These are phyloP conservation scores for Tetrahymena elliotti DNA, from an alignment of 73 alveolate genomes.

Conservation along the genomic window DNA sequence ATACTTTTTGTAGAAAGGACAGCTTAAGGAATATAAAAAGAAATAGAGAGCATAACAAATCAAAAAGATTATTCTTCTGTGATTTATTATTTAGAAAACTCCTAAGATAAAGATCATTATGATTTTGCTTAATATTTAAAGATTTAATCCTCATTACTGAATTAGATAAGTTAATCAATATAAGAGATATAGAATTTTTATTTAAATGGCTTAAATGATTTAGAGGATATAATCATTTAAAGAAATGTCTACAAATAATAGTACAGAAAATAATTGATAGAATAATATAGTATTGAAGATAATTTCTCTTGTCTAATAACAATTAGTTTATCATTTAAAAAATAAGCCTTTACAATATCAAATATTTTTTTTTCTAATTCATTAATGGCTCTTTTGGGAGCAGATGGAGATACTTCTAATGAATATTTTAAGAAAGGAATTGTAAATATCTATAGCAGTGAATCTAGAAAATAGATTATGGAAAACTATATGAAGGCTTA, in stretches of 20 bases:
- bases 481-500: not conserved
- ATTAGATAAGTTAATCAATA: not conserved
- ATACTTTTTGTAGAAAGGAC: not conserved
- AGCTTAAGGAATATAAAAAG: not conserved
- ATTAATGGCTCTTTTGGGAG: not conserved
- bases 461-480: not conserved
- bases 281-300: not conserved
- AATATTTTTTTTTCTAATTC: not conserved
- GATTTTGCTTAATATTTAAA: not conserved
- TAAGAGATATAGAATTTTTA: not conserved
- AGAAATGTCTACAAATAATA: not conserved
- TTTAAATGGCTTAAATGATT: not conserved
- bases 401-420: not conserved
- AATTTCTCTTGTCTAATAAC: not conserved
- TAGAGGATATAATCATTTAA: not conserved
- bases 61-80: not conserved
- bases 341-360: not conserved
- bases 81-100: not conserved
- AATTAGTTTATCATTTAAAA: not conserved
- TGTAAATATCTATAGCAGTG: not conserved
- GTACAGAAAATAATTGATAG: not conserved
- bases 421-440: not conserved
- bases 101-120: not conserved
- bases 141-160: not conserved
- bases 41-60: not conserved